These are phyloP conservation scores for Nematodospora valgi DNA, from an alignment of 805 yeast genomes.

Conservation along the genomic window DNA sequence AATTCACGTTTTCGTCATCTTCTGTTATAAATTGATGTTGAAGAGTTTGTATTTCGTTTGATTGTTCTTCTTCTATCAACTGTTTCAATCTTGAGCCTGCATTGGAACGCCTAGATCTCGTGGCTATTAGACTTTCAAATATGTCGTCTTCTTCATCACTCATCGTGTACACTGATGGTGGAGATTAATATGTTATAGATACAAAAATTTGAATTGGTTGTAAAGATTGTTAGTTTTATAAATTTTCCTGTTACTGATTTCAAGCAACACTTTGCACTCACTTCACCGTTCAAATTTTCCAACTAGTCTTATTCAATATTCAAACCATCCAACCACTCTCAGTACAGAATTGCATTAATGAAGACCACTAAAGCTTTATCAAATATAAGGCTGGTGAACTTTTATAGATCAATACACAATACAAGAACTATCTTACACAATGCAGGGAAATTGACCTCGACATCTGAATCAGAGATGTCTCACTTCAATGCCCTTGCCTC, in stretches of 20 bases:
- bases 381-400: too few relatives aligned
- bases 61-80: constrained; percentile 67
- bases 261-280: too few relatives aligned
- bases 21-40: constrained; percentile 38
- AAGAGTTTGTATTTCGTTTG: constrained; percentile 22
- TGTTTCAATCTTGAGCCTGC: constrained; percentile 85
- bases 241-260: too few relatives aligned
- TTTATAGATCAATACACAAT: constrained; percentile 2
- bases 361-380: too few relatives aligned
- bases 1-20: constrained; percentile 73
- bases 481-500: constrained; percentile 86
- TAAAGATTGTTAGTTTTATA: too few relatives aligned
- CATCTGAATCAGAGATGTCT: constrained; percentile 60
- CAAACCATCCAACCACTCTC: too few relatives aligned
- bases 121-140: constrained; percentile 53
- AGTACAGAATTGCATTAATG: too few relatives aligned
- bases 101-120: constrained; percentile 75
- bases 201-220: too few relatives aligned
- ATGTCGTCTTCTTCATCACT: constrained; percentile 19
- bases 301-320: too few relatives aligned
- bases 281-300: too few relatives aligned
- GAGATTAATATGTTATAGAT: too few relatives aligned
- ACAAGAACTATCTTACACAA: not conserved
- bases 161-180: not conserved
- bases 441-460: constrained; percentile 29